Conservation (phyloP, 805 yeast genomes). For the Wickerhamiella kazuoi region DNA sequence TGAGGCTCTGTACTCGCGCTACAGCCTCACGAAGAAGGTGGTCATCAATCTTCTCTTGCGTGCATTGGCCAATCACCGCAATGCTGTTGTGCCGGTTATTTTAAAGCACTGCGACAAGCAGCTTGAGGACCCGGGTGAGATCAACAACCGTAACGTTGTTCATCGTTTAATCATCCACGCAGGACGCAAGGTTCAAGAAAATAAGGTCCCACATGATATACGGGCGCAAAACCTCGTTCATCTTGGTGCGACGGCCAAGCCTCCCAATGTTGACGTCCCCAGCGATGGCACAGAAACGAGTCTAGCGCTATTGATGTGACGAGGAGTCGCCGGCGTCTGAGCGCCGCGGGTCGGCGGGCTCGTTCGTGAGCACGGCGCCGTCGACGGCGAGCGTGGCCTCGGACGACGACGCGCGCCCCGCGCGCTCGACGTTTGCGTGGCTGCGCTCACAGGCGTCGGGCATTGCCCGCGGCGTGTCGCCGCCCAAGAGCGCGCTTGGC, state of each 20-base stretch:
- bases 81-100: slow-evolving; percentile 39
- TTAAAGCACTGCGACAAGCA: slow-evolving; percentile 32
- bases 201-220: background rate
- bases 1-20: slow-evolving; percentile 24
- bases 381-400: too few relatives aligned
- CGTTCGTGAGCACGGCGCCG: too few relatives aligned
- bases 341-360: too few relatives aligned
- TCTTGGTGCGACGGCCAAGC: slow-evolving; percentile 1
- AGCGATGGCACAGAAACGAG: slow-evolving; percentile 1
- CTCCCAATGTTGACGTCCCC: background rate
- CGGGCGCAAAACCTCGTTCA: background rate
- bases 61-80: slow-evolving; percentile 11
- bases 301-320: slow-evolving; percentile 38
- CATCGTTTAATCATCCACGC: slow-evolving; percentile 68
- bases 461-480: background rate
- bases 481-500: background rate
- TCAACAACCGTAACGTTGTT: slow-evolving; percentile 66
- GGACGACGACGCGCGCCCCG: slow-evolving; percentile 16
- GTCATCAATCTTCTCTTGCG: slow-evolving; percentile 7
- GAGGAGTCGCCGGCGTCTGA: too few relatives aligned
- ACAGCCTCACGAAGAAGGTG: slow-evolving; percentile 35
- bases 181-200: slow-evolving; percentile 30
- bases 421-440: slow-evolving; percentile 29
- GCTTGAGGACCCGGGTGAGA: slow-evolving; percentile 47
- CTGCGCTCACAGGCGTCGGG: background rate